A percentile compares a stretch with the other conserved stretches of the same genome.
These are phyloP conservation scores for Fragosphaeria purpurea DNA, from an alignment of 2,329 filamentous ascomycete genomes.

Conservation along the genomic window DNA sequence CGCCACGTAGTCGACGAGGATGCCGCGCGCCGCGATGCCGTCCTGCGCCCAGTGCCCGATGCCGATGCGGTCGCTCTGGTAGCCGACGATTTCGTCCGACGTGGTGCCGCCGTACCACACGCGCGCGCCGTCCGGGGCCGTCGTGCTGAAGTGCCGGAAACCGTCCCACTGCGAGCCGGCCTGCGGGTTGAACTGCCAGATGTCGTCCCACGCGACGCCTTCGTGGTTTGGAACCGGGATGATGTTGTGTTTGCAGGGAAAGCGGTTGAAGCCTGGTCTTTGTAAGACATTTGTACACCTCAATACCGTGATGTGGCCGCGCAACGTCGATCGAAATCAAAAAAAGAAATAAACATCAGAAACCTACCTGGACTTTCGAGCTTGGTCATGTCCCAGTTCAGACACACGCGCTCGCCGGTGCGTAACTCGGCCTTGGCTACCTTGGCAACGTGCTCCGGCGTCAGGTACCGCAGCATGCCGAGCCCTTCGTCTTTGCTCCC, in stretches of 20 bases:
- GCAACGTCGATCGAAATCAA: no score
- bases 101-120: slow-evolving; percentile 3
- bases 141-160: slow-evolving; percentile 5
- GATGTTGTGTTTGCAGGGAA: slow-evolving; percentile 1
- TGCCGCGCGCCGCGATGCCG: slow-evolving; percentile 39
- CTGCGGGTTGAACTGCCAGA: slow-evolving; percentile 20
- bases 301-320: no score
- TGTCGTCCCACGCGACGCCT: slow-evolving; percentile 20
- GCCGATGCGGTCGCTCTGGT: slow-evolving; percentile 2
- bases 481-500: slow-evolving; percentile 32
- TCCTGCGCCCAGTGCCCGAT: slow-evolving; percentile 4
- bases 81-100: background rate
- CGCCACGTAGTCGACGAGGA: slow-evolving; percentile 41
- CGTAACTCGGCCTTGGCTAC: slow-evolving; percentile 36
- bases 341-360: no score
- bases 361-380: background rate
- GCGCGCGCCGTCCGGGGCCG: background rate
- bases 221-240: slow-evolving; percentile 5
- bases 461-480: slow-evolving; percentile 35
- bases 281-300: background rate
- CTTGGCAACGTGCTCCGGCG: slow-evolving; percentile 31
- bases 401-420: slow-evolving; percentile 32
- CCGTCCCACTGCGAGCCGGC: slow-evolving; percentile 7
- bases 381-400: slow-evolving; percentile 22
- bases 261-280: background rate